Conservation (phyloP, 192 early-diverging fungal species). For the Lobosporangium transversale region DNA sequence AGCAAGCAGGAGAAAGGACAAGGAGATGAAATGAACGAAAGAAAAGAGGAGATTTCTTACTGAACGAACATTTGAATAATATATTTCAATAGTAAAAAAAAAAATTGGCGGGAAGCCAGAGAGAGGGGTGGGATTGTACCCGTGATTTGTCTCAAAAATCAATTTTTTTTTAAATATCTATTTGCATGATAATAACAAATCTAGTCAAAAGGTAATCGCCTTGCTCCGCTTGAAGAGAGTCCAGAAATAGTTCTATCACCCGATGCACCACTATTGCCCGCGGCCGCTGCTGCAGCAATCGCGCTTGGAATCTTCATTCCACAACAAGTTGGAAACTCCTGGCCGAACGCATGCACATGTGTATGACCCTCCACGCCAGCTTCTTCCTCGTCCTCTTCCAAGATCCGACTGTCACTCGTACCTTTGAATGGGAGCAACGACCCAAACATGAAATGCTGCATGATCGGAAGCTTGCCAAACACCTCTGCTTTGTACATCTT, state of each 20-base stretch:
- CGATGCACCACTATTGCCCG: slow-evolving; percentile 18
- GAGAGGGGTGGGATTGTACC: background rate
- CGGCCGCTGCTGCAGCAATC: slow-evolving; percentile 74
- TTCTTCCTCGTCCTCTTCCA: slow-evolving; percentile 58
- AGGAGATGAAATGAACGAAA: background rate
- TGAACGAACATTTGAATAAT: too few species aligned
- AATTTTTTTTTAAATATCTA: background rate
- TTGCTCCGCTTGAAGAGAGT: slow-evolving; percentile 20
- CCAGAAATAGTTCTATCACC: slow-evolving; percentile 29
- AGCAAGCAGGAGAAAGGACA: background rate
- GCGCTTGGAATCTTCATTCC: slow-evolving; percentile 85
- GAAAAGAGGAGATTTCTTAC: background rate
- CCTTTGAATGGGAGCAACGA: slow-evolving; percentile 80
- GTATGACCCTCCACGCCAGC: slow-evolving; percentile 65
- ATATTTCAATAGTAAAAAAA: too few species aligned
- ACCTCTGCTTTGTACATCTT: slow-evolving; percentile 98
- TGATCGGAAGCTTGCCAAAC: slow-evolving; percentile 93
- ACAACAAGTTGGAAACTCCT: slow-evolving; percentile 83
- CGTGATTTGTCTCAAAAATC: background rate
- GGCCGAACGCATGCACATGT: slow-evolving; percentile 78
- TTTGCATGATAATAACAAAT: background rate
- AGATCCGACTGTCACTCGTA: slow-evolving; percentile 37
- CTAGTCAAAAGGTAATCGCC: slow-evolving; percentile 56
- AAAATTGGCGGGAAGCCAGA: slow-evolving; percentile 8
- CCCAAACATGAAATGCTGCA: slow-evolving; percentile 99